Conservation (phyloP, 2,329 filamentous ascomycete genomes). For the Penicillium sp. region DNA sequence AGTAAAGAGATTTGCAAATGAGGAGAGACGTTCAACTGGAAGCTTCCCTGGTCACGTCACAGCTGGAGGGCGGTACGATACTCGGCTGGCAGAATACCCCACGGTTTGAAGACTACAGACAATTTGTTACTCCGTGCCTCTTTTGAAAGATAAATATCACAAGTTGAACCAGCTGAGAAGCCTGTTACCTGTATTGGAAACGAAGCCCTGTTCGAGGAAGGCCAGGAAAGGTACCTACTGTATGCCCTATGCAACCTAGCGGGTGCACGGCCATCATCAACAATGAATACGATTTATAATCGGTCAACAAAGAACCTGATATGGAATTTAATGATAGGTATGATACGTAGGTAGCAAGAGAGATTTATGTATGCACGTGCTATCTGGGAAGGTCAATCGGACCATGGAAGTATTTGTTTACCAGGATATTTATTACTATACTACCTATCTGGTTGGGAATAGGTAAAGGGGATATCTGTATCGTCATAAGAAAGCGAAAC, state of each 20-base stretch:
- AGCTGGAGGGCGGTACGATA: conserved; percentile 19
- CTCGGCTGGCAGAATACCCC: background rate
- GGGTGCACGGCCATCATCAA: no score
- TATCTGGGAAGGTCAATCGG: no score
- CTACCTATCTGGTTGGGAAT: background rate
- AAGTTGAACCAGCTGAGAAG: no score
- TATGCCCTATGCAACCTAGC: background rate
- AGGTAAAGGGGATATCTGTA: background rate
- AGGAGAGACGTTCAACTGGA: conserved; percentile 9
- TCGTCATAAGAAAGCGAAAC: conserved; percentile 14
- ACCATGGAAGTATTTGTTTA: background rate
- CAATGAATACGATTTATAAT: no score
- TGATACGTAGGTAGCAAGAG: no score
- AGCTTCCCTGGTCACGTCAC: conserved; percentile 26
- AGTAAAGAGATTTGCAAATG: background rate
- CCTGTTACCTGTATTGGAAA: background rate
- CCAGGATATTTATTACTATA: background rate
- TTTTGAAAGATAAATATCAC: no score
- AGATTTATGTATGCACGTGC: background rate
- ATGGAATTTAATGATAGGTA: no score
- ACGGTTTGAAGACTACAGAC: background rate
- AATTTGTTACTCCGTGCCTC: no score
- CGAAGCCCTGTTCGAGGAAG: background rate
- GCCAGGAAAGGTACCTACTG: background rate
- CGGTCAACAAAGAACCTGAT: no score